Conservation (phyloP, 768 basidiomycete species). For the Amanita molliuscula region DNA sequence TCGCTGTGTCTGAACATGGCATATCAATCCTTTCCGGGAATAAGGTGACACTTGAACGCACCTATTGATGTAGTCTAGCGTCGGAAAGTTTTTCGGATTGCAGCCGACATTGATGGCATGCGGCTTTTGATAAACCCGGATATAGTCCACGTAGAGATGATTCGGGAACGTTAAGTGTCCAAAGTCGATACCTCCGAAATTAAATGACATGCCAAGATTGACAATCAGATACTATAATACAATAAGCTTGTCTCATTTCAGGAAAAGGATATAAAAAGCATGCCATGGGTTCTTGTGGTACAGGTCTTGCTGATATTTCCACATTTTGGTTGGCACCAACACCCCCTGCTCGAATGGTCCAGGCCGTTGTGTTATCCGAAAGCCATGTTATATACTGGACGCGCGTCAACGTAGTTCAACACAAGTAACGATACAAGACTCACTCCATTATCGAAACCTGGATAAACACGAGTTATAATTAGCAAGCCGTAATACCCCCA, state of each 20-base stretch:
- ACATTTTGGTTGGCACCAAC: constrained; percentile 47
- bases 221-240: constrained; percentile 63
- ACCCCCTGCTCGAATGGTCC: constrained; percentile 64
- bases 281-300: constrained; percentile 81
- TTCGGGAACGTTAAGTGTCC: constrained; percentile 53
- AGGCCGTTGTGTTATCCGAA: constrained; percentile 47
- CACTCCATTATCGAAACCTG: constrained; percentile 56
- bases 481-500: neutral
- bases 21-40: neutral
- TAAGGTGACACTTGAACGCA: constrained; percentile 17
- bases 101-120: constrained; percentile 56
- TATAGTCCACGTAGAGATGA: constrained; percentile 29
- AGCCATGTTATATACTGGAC: constrained; percentile 78
- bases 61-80: constrained; percentile 53
- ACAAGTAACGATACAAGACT: constrained; percentile 11
- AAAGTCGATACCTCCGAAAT: constrained; percentile 66
- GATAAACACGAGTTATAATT: constrained; percentile 13
- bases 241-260: neutral
- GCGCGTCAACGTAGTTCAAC: neutral
- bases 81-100: constrained; percentile 51
- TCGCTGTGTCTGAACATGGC: constrained; percentile 31
- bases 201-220: constrained; percentile 73
- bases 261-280: neutral
- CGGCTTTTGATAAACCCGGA: constrained; percentile 59
- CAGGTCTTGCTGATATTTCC: constrained; percentile 50